A percentile compares a stretch with the other conserved stretches of the same genome.
Evolutionary conservation across 2,329 filamentous ascomycete species (phyloP).

Genomic region (Ceratocystis papillata): DNA sequence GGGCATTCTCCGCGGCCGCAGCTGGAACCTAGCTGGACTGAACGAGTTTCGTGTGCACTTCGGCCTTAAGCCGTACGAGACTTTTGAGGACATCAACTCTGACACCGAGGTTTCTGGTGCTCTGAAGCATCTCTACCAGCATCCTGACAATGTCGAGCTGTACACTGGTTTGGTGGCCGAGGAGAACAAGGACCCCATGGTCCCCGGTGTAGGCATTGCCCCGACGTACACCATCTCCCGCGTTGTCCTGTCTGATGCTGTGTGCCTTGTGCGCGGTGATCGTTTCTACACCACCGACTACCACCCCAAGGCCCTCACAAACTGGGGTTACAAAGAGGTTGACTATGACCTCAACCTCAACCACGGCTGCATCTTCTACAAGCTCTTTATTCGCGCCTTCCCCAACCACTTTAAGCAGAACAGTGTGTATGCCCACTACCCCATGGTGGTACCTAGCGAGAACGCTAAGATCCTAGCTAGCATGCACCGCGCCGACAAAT

Average conservation of each 20-base stretch:
- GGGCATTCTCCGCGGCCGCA: constrained; percentile 64
- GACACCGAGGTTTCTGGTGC: constrained; percentile 59
- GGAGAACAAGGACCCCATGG: constrained; percentile 62
- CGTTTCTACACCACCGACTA: constrained; percentile 72
- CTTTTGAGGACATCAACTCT: constrained; percentile 74
- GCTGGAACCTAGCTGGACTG: constrained; percentile 66
- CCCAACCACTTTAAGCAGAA: constrained; percentile 67
- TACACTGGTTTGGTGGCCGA: constrained; percentile 71
- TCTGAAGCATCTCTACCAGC: constrained; percentile 59
- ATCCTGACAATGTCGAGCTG: constrained; percentile 68
- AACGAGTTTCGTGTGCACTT: constrained; percentile 84
- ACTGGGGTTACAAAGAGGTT: constrained; percentile 71
- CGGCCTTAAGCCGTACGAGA: constrained; percentile 61
- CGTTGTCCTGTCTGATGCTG: constrained; percentile 66
- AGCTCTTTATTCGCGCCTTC: constrained; percentile 65
- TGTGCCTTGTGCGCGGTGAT: constrained; percentile 67
- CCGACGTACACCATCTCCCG: constrained; percentile 68
- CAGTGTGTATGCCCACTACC: constrained; percentile 73
- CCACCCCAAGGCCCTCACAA: constrained; percentile 61
- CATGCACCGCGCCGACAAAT: constrained; percentile 55
- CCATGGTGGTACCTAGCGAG: constrained; percentile 58
- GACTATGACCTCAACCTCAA: constrained; percentile 63
- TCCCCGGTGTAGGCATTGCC: constrained; percentile 61
- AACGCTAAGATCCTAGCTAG: constrained; percentile 60
- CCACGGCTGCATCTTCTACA: constrained; percentile 76